Percentiles rank a stretch among this genome's conserved stretches.
Conservation (phyloP, 2,329 filamentous ascomycete species). For the Cyphellophora europaea region DNA sequence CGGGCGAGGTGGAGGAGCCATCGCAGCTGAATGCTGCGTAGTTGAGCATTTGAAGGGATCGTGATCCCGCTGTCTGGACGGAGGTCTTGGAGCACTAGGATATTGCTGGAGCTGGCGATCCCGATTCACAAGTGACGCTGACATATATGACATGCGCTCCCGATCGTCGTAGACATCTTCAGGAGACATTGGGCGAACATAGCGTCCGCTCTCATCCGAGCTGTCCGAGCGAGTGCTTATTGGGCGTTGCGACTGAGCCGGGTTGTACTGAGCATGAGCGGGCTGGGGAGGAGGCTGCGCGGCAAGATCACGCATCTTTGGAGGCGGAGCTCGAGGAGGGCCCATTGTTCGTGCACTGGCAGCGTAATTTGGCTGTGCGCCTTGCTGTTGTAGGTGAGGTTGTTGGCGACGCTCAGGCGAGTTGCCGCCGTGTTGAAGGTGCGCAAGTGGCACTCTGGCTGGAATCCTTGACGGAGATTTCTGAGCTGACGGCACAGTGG, state of each 20-base stretch:
- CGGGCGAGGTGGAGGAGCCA: constrained; percentile 25
- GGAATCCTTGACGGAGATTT: constrained; percentile 41
- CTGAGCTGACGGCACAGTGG: constrained; percentile 17
- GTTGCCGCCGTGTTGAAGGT: constrained; percentile 50
- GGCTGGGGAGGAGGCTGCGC: constrained; percentile 42
- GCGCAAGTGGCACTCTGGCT: constrained; percentile 34
- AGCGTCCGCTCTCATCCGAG: constrained; percentile 28
- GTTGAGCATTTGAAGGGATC: constrained; percentile 1
- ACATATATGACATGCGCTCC: constrained; percentile 37
- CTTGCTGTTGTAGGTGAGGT: constrained; percentile 5
- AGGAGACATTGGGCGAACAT: constrained; percentile 50
- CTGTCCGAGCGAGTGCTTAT: constrained; percentile 37
- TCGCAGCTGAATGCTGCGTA: constrained; percentile 4
- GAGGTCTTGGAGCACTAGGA: constrained; percentile 9
- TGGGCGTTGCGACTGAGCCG: constrained; percentile 29
- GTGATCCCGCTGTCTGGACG: constrained; percentile 13
- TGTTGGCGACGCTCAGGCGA: constrained; percentile 62
- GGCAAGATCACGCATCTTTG: constrained; percentile 83
- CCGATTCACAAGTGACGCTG: constrained; percentile 30
- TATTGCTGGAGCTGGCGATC: constrained; percentile 19
- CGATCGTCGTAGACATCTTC: constrained; percentile 82
- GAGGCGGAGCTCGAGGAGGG: constrained; percentile 63
- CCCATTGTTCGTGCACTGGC: constrained; percentile 34
- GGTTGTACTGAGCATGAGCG: constrained; percentile 23
- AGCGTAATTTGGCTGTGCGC: no score